Evolutionary conservation across 2,329 filamentous ascomycete species (phyloP), one percentile per base, ranked within the genome.

Genomic region (Trichophyton schoenleinii): DNA sequence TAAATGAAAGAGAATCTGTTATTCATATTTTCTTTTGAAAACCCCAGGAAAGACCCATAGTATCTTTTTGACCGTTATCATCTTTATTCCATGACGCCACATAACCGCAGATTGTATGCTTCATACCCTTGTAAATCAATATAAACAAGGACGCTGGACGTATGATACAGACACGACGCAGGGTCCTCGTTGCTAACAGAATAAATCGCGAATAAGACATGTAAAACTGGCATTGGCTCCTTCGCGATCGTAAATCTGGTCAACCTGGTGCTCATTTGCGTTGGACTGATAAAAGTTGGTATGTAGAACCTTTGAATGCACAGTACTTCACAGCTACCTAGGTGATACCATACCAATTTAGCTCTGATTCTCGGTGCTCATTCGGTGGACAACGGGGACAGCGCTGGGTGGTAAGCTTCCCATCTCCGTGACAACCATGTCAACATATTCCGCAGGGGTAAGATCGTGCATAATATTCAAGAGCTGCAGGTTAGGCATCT

Each of bases 361-460:
- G 55, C 57, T 55, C 52, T 62, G 60, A 38, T 62, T 61, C 44
- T 75, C 75, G 34, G 73, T 76, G 65, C 79, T 81, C 69, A 85
- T 74, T 60, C 85, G 79, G 75, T 87, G 83, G 60, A 88, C 82
- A 57, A 87, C 84, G 9, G 91, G 87, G 48, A 96, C 91, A 6
- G 90, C 91, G 68, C 87, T 91, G 0, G 91, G 88, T 58, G 91
- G 89, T 64, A 95, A 82, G 68, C 85, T 89, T 48, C 92, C 94
- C 71, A 92, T 86, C 76, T 99, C 94, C 2, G 91, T 96, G 58
- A 97, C 85, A 46, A 99, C 87, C 74, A 91, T 88, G 44, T 89
- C 87, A 66, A 97, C 86, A 69, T 90, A 91, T 68, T 89, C 87
- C 3, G 89, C 88, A 13, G 87, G 88, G 0, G 94, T 99, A 57